A percentile compares a stretch with the other conserved stretches of the same genome.
phyloP scores from a whole-genome alignment of 345 rosid genomes.

The Salix arbutifolia region DNA sequence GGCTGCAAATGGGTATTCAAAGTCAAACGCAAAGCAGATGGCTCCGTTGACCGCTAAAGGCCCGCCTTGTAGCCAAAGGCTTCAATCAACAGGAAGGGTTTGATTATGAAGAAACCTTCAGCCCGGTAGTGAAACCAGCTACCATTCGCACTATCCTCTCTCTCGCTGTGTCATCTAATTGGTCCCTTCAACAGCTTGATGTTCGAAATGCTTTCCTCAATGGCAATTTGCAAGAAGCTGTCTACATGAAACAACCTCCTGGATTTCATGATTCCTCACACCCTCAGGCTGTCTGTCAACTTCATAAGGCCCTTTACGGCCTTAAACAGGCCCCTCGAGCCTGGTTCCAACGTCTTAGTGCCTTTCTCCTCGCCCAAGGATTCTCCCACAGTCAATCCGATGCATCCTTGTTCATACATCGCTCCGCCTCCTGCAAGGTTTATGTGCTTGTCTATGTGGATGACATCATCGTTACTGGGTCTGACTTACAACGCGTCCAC shows the following conservation, averaged over 20 bases:
- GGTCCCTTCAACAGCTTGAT: background rate
- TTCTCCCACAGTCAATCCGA: background rate
- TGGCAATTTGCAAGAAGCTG: no score
- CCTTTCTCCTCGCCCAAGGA: background rate
- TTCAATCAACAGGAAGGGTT: background rate
- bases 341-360: background rate
- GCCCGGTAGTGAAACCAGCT: background rate
- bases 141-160: background rate
- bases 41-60: background rate
- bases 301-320: background rate
- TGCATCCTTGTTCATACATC: background rate
- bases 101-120: background rate
- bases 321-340: background rate
- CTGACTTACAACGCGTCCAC: background rate
- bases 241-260: background rate
- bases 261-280: background rate
- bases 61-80: background rate
- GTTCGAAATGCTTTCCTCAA: background rate
- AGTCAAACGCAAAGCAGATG: no score
- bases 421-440: accelerated
- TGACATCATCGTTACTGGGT: background rate
- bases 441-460: background rate
- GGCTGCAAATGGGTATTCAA: background rate
- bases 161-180: no score
- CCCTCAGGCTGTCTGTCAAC: background rate